A percentile compares a stretch with the other conserved stretches of the same genome.
Evolutionary conservation across 169 alveolate species (phyloP).

Genomic region (Cryptosporidium canis): DNA sequence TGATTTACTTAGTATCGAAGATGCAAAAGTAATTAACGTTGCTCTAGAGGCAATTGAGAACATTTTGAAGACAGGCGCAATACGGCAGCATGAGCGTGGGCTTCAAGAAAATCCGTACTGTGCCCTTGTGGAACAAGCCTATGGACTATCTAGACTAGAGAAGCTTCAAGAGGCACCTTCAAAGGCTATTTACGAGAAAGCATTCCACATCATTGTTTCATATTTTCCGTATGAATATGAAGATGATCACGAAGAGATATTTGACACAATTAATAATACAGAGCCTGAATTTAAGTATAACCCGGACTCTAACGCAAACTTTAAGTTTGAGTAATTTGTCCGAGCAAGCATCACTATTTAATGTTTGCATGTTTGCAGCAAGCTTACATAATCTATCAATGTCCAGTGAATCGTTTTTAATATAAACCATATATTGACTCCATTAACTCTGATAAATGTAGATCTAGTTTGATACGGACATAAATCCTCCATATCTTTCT

Average conservation of each 20-base stretch:
- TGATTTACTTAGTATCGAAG: slow-evolving; percentile 86
- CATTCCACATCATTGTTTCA: slow-evolving; percentile 79
- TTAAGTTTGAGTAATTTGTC: slow-evolving; percentile 34
- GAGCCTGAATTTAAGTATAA: slow-evolving; percentile 44
- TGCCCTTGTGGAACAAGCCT: slow-evolving; percentile 83
- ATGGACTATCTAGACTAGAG: slow-evolving; percentile 82
- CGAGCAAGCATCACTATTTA: background rate
- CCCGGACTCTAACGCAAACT: slow-evolving; percentile 12
- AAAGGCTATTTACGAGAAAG: slow-evolving; percentile 82
- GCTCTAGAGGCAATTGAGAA: slow-evolving; percentile 91
- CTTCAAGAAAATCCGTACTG: slow-evolving; percentile 87
- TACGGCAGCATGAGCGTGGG: slow-evolving; percentile 79
- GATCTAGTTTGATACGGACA: background rate
- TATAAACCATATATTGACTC: background rate
- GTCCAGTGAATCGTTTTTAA: background rate
- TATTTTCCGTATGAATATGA: slow-evolving; percentile 75
- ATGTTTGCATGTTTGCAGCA: background rate
- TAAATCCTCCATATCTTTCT: background rate
- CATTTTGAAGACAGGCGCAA: slow-evolving; percentile 89
- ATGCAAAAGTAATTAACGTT: slow-evolving; percentile 91
- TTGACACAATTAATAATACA: background rate
- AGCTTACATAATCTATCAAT: background rate
- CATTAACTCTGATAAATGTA: background rate
- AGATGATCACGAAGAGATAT: slow-evolving; percentile 53
- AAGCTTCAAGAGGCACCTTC: slow-evolving; percentile 81